Conservation (phyloP, 371 early-diverging fungal genomes). For the Mucor indicus region DNA sequence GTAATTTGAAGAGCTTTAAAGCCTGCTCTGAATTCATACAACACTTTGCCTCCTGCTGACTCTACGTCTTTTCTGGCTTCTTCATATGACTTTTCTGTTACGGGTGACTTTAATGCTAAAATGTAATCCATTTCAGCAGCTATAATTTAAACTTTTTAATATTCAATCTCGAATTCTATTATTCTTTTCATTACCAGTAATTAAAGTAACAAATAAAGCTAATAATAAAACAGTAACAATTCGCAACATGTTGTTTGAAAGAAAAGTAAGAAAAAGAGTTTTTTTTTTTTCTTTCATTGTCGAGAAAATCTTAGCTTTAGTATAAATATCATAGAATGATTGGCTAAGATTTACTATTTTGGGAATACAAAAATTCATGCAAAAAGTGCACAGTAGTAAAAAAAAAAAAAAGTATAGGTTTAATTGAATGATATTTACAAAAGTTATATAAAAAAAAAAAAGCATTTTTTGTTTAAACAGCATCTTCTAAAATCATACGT, state of each 20-base stretch:
- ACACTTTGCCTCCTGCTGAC: conserved; percentile 16
- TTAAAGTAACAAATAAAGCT: conserved; percentile 2
- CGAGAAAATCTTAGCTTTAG: background rate
- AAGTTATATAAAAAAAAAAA: background rate
- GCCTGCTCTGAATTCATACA: conserved; percentile 16
- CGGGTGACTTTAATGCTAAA: conserved; percentile 18
- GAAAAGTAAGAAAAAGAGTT: background rate
- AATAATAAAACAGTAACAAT: background rate
- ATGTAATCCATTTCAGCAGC: conserved; percentile 16
- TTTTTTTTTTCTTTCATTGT: too few relatives aligned
- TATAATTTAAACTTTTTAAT: background rate
- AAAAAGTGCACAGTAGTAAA: background rate
- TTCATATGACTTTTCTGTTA: conserved; percentile 10
- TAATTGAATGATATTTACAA: background rate
- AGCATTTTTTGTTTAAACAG: conserved; percentile 25
- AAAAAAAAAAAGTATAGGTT: background rate
- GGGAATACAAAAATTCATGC: background rate
- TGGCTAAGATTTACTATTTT: background rate
- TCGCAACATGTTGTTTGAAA: conserved; percentile 3
- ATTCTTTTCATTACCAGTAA: background rate
- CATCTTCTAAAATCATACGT: conserved; percentile 47
- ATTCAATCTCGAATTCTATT: background rate
- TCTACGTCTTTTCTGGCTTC: conserved; percentile 20
- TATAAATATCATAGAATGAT: background rate
- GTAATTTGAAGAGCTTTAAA: conserved; percentile 18